Base-by-base conservation (phyloP, 1,284 basidiomycete species). In the Ganoderma leucocontextum region DNA sequence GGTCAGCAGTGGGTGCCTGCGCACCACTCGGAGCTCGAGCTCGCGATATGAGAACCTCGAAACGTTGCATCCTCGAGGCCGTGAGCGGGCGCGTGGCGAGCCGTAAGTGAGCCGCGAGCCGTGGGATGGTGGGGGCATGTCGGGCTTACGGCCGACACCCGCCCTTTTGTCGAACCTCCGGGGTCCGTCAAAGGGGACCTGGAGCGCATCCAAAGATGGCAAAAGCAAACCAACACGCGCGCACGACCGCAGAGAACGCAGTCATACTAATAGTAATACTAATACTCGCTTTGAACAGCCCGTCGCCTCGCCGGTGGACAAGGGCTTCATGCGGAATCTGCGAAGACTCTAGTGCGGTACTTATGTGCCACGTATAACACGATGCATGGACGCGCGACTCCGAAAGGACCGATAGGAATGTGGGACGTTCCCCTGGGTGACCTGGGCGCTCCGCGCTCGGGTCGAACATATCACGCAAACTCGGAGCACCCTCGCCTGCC, bases 41-140 rank as follows among this genome's bases (percentile, higher is more conserved):
- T 53, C 49, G 29, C 49, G 49, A 10, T 36, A n/a, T 35, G 35
- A 58, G 58, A 60, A 60, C 58, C 22, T 29, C 58, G 13, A n/a
- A 60, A 60, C 58, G 58, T 60, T 41, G 58, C 22, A n/a, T 39
- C 58, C 58, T 39, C 58, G 58, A 60, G 58, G 58, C 38, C 47
- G 44, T n/a, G 44, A n/a, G 44, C 44, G 44, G 44, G 44, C 44
- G n/a, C 22, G 57, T n/a, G 19, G 55, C 15, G n/a, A 55, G 33
- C 55, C 19, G 35, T 58, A 35, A 55, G 25, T 13, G 17, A 8
- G 52, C 25, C 52, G 52, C 29, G 52, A 4, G 52, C 52, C 29
- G 22, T 55, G 52, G 13, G 55, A 12, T 52, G 6, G 9, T 19
- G 19, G 49, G 5, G 22, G 22, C 49, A 38, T 38, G 55, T 57